A percentile compares a stretch with the other conserved stretches of the same genome.
Conservation (phyloP, 371 early-diverging fungal genomes). For the Nematocida sp. region DNA sequence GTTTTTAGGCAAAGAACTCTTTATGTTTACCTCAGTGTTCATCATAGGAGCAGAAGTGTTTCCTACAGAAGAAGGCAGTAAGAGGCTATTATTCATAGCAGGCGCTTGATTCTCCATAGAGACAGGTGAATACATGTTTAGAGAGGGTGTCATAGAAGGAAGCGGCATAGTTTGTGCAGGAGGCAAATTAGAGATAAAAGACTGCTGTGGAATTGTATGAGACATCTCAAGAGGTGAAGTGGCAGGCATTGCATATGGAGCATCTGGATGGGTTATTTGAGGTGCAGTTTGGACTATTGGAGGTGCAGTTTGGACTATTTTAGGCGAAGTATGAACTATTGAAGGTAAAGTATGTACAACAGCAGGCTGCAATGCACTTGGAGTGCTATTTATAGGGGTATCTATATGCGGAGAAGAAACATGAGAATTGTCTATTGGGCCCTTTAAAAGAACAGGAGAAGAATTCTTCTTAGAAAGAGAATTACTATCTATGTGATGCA, state of each 20-base stretch:
- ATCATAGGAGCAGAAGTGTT: too few species aligned
- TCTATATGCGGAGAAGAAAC: neutral
- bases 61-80: constrained; percentile 6
- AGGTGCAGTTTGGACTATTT: neutral
- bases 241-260: neutral
- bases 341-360: neutral
- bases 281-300: neutral
- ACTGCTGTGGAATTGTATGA: neutral
- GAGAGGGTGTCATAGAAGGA: neutral
- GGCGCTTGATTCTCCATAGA: neutral
- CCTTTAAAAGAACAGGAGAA: too few species aligned
- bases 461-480: too few species aligned
- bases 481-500: too few species aligned
- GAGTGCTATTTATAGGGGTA: neutral
- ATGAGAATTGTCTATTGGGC: too few species aligned
- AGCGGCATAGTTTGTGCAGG: neutral
- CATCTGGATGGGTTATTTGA: neutral
- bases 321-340: neutral
- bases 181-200: neutral
- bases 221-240: neutral
- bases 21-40: too few species aligned
- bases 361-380: neutral
- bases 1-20: too few species aligned
- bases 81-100: too few species aligned
- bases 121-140: neutral